Evolutionary conservation across 2,329 filamentous ascomycete species (phyloP), one percentile per base, ranked within the genome.

Genomic region (Colletotrichum lupini): DNA sequence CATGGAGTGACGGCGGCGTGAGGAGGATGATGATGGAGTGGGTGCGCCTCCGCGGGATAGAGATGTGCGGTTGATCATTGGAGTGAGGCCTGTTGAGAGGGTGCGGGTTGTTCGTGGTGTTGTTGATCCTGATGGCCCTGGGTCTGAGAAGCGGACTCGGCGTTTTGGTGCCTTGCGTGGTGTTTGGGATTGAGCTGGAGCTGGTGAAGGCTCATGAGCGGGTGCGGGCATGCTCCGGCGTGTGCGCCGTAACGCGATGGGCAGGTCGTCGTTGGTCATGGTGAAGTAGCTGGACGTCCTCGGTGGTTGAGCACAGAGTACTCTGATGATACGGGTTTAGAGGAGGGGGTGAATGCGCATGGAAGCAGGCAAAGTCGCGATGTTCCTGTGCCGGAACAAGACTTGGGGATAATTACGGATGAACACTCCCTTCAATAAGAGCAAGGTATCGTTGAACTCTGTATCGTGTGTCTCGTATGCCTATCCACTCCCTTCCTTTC

Each of bases 61-160:
- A 1, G 84, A 85, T 0, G 90, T 85, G 24, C 89, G 86, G 49
- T 84, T 83, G 56, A 92, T 81, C 82, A 91, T 88, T 1, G 90
- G 90, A 1, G 90, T 92, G 32, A 92, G 80, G 2, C 90, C 90
- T 1, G 87, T 90, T 11, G 76, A 76, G 5, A 67, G 28, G 28
- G 24, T 24, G 8, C 73, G 62, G 46, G 53, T 71, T 68, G 62
- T 77, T 67, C 24, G 81, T 73, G 22, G 77, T 46, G 71, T 74
- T 5, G 72, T 53, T 49, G 71, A 57, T 46, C 81, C 72, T 0
- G 81, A 78, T 1, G 84, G 83, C 0, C 87, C 89, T 9, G 89
- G 88, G 53, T 91, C 89, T 0, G 90, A 92, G 80, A 91, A 91
- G 49, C 90, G 87, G 26, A 91, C 89, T 69, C 84, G 83, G 75